Evolutionary conservation across 352 stramenopile genomes (phyloP).

Genomic region (Pythium pectinolyticum): DNA sequence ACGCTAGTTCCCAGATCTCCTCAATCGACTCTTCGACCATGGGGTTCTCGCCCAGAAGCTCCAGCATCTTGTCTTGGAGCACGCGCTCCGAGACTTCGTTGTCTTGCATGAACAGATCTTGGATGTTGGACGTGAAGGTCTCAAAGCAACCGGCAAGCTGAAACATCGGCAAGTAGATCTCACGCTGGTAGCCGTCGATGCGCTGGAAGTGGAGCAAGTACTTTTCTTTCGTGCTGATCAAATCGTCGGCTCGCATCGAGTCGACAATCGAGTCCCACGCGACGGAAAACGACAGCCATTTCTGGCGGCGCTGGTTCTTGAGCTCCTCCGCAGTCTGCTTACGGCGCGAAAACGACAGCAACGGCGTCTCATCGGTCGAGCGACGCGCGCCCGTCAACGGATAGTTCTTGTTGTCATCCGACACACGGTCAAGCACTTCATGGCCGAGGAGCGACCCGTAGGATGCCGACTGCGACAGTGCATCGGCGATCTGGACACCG

Average conservation of each 20-base stretch:
- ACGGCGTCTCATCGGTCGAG: conserved; percentile 62
- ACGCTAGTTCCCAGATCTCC: conserved; percentile 97
- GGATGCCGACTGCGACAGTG: conserved; percentile 21
- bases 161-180: conserved; percentile 98
- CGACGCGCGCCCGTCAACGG: conserved; percentile 13
- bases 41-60: conserved; percentile 70
- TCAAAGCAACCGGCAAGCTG: conserved; percentile 97
- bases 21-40: conserved; percentile 92
- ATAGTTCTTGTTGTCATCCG: conserved; percentile 28
- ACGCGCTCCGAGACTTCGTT: conserved; percentile 63
- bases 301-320: conserved; percentile 93
- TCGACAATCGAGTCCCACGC: conserved; percentile 98
- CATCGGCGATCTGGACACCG: conserved; percentile 38
- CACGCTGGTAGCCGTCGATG: conserved; percentile 94
- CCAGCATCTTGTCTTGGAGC: conserved; percentile 81
- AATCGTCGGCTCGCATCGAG: conserved; percentile 92
- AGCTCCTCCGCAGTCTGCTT: conserved; percentile 80
- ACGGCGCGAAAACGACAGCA: conserved; percentile 84
- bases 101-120: conserved; percentile 72
- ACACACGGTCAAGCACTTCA: conserved; percentile 36
- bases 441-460: conserved; percentile 37
- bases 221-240: conserved; percentile 89
- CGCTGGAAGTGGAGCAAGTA: conserved; percentile 95
- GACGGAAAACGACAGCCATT: conserved; percentile 98
- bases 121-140: conserved; percentile 75